Conservation (phyloP, 23 red algal species). For the Cyanidium caldarium region DNA sequence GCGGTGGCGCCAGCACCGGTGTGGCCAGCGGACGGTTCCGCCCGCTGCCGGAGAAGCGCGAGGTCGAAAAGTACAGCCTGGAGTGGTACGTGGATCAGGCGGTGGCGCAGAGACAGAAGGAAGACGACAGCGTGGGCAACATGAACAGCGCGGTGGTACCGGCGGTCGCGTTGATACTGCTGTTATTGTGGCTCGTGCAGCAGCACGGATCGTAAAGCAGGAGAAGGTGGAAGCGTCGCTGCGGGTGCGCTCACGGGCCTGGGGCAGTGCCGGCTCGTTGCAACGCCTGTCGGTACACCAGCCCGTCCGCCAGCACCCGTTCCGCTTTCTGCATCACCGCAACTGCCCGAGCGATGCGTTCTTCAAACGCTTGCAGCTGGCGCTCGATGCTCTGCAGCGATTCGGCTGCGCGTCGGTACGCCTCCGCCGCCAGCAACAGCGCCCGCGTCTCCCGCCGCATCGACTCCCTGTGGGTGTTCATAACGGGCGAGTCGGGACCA, state of each 20-base stretch:
- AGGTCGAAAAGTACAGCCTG: conserved; percentile 53
- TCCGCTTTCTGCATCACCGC: neutral
- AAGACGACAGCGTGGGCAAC: conserved; percentile 5
- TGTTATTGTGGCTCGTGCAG: neutral
- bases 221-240: neutral
- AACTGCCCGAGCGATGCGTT: neutral
- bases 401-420: neutral
- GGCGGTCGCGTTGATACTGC: neutral
- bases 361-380: neutral
- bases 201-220: neutral
- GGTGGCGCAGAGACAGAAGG: conserved; percentile 10
- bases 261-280: neutral
- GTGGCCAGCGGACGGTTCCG: too few species aligned
- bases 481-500: too few species aligned
- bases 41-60: conserved; percentile 19
- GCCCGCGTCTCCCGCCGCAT: neutral
- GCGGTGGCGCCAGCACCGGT: conserved; percentile 22
- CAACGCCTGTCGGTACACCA: neutral
- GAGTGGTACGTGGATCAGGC: conserved; percentile 75
- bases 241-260: neutral
- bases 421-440: neutral
- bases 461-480: too few species aligned
- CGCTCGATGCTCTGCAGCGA: neutral
- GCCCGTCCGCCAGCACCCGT: neutral
- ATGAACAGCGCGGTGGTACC: neutral